Conservation (phyloP, 495 filamentous ascomycete species). For the Penicillium samsonianum region DNA sequence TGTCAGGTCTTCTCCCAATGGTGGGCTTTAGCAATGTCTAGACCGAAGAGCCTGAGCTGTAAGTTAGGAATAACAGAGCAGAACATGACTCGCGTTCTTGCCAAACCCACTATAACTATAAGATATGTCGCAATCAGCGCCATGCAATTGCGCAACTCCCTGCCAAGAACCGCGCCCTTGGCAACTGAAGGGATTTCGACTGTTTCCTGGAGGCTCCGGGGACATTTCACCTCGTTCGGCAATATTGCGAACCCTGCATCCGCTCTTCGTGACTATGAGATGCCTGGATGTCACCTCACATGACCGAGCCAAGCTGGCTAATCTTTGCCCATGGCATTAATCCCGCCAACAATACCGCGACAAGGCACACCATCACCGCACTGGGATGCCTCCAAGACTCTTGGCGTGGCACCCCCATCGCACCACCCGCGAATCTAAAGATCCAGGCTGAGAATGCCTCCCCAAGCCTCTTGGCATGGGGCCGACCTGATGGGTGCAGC, state of each 20-base stretch:
- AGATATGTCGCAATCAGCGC: background rate
- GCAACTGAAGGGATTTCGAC: background rate
- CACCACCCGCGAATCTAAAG: background rate
- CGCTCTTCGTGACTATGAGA: background rate
- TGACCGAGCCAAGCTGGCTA: background rate
- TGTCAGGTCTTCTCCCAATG: background rate
- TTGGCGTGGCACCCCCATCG: background rate
- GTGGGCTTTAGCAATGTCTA: background rate
- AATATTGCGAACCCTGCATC: background rate
- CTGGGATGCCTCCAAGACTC: constrained; percentile 1
- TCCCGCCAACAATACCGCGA: background rate
- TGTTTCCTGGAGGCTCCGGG: background rate
- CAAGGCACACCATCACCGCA: background rate
- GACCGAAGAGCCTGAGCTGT: background rate
- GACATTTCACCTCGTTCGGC: background rate
- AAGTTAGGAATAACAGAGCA: background rate
- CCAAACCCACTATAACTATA: background rate
- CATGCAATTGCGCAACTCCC: background rate
- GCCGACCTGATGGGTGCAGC: background rate
- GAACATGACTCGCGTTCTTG: background rate
- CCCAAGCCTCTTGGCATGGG: constrained; percentile 6
- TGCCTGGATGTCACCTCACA: background rate
- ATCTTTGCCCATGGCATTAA: background rate
- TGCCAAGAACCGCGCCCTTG: constrained; percentile 6
- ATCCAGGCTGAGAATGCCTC: background rate